phyloP scores from a whole-genome alignment of 2,329 filamentous ascomycete species.

The Sporothrix schenckii region DNA sequence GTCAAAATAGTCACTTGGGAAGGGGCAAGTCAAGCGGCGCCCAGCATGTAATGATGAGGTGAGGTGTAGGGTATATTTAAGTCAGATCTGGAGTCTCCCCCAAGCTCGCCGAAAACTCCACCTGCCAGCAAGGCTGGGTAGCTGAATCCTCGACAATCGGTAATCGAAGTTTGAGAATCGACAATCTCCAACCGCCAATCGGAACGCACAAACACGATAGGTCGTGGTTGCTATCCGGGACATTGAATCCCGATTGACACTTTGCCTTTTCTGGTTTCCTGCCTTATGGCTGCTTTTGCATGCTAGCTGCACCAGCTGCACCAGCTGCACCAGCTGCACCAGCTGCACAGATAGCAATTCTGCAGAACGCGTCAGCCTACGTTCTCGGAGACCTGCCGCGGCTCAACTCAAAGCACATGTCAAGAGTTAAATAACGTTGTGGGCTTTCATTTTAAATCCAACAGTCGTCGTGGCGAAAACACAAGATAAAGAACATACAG shows the following conservation, averaged over 20 bases:
- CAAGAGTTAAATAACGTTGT: neutral
- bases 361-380: constrained; percentile 8
- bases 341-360: neutral
- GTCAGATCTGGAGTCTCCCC: neutral
- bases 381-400: neutral
- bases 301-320: neutral
- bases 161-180: neutral
- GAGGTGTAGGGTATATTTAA: neutral
- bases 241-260: neutral
- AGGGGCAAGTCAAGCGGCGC: neutral
- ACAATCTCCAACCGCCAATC: neutral
- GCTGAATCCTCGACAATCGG: constrained; percentile 13
- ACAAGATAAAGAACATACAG: neutral
- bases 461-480: neutral
- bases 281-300: neutral
- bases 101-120: constrained; percentile 10
- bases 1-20: too few species aligned
- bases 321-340: too few species aligned
- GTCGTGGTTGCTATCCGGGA: neutral
- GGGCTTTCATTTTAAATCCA: neutral
- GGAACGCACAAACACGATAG: neutral
- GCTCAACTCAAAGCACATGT: neutral
- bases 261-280: constrained; percentile 1
- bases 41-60: neutral
- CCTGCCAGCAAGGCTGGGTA: neutral